Conservation (phyloP, 306 rosid genomes). For the Lablab purpureus region DNA sequence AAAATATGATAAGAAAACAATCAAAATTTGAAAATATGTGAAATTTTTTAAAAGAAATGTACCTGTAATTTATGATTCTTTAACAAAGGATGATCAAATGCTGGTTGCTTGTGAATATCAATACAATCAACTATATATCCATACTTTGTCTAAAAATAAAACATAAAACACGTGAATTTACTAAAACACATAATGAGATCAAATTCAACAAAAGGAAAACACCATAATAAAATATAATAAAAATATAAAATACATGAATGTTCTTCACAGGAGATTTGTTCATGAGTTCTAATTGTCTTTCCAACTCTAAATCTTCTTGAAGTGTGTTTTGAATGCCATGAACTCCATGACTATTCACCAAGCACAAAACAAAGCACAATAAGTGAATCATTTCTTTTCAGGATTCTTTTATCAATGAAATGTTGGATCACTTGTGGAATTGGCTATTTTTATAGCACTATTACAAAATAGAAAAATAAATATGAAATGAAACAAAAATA, state of each 20-base stretch:
- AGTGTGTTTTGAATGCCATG: neutral
- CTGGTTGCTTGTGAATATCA: conserved; percentile 32
- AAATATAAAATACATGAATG: conserved; percentile 3
- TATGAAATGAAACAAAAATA: no score
- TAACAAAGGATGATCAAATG: conserved; percentile 6
- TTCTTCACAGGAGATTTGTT: conserved; percentile 38
- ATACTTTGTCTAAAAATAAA: neutral
- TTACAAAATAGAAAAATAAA: no score
- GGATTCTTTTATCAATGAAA: no score
- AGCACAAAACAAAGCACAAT: no score
- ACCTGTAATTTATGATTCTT: conserved; percentile 28
- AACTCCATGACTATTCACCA: no score
- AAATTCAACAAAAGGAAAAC: neutral
- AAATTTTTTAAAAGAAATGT: neutral
- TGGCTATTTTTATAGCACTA: no score
- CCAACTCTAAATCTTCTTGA: conserved; percentile 34
- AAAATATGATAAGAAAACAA: no score
- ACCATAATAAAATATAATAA: neutral
- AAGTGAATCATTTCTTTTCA: no score
- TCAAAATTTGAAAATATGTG: neutral
- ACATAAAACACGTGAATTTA: neutral
- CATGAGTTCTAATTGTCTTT: conserved; percentile 1
- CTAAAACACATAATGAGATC: no score
- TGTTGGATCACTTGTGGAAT: no score
- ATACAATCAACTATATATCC: conserved; percentile 34